These are phyloP conservation scores for Lachancea quebecensis DNA, from an alignment of 805 yeast species.

Conservation along the genomic window DNA sequence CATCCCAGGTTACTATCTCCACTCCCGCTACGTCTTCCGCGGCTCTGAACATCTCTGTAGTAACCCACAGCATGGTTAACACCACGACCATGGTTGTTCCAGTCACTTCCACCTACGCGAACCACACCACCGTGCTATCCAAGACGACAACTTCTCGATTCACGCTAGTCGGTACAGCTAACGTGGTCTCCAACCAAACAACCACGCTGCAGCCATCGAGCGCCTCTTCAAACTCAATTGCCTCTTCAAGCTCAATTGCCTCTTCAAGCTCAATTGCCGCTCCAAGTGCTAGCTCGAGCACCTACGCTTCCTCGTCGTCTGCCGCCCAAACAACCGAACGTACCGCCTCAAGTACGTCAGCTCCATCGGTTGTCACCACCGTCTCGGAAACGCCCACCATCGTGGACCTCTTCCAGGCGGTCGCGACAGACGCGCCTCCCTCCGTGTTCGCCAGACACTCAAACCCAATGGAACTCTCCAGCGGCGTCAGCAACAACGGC, in stretches of 20 bases:
- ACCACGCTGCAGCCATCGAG: too few relatives aligned
- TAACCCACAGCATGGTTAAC: too few relatives aligned
- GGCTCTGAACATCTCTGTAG: too few relatives aligned
- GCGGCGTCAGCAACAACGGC: conserved; percentile 39
- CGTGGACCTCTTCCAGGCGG: conserved; percentile 42
- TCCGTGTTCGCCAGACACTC: conserved; percentile 40
- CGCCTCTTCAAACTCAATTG: not conserved
- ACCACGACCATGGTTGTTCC: too few relatives aligned
- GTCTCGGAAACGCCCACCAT: conserved; percentile 19
- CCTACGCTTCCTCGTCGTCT: not conserved
- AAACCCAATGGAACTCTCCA: conserved; percentile 41
- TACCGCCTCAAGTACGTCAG: not conserved
- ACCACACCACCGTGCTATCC: too few relatives aligned
- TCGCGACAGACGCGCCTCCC: conserved; percentile 41
- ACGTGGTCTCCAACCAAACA: too few relatives aligned
- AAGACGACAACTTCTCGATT: too few relatives aligned
- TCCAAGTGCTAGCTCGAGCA: conserved; percentile 8
- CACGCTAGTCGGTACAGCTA: too few relatives aligned
- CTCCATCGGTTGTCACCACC: conserved; percentile 12
- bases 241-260: conserved; percentile 3
- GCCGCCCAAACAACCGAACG: not conserved
- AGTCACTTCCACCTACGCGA: too few relatives aligned
- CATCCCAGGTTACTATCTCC: too few relatives aligned
- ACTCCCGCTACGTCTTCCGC: too few relatives aligned
- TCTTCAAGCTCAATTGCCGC: not conserved